Evolutionary conservation across 1,284 basidiomycete species (phyloP), one percentile per base, ranked within the genome.

Genomic region (Anthracocystis walkeri): DNA sequence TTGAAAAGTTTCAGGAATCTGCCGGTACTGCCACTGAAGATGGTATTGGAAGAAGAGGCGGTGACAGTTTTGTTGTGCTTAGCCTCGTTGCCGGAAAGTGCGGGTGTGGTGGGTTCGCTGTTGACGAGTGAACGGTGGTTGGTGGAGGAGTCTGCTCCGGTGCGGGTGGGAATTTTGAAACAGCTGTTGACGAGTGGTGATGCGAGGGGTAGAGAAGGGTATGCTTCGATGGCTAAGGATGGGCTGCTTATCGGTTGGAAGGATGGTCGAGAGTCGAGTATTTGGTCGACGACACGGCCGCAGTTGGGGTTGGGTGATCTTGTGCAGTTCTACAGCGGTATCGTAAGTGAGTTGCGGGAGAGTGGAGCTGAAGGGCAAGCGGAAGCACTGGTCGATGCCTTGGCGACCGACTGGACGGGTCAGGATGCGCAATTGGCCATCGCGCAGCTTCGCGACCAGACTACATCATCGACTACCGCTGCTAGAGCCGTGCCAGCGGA

Each of bases 201-300:
- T 25, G 14, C 25, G 41, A 1, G 5, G 25, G n/a, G n/a, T n/a
- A n/a, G 21, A 31, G 46, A 49, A 11, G 40, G 33, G 12, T 58
- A 61, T 21, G 55, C 23, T 44, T 25, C 23, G 27, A 56, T 75
- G 6, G 63, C 62, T 1, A 51, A 41, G 1, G n/a, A 41, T 2
- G 58, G 63, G 7, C 46, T 75, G 8, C 56, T 75, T 42, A 57
- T 75, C 18, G 41, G 54, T 4, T 69, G 65, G 65, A 57, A 53
- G 29, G 41, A 63, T 10, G 66, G 56, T 1, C 2, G 72, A 75
- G 31, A 10, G 33, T 3, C n/a, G 51, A 8, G 72, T 45, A 23
- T 55, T 21, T 69, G 72, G 72, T 2, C 27, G 11, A 48, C 12
- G 1, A 21, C 60, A 7, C 21, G 16, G 16, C 16, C 20, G 16